Evolutionary conservation across 371 early-diverging fungal genomes (phyloP).

Genomic region (Mortierella polycephala): DNA sequence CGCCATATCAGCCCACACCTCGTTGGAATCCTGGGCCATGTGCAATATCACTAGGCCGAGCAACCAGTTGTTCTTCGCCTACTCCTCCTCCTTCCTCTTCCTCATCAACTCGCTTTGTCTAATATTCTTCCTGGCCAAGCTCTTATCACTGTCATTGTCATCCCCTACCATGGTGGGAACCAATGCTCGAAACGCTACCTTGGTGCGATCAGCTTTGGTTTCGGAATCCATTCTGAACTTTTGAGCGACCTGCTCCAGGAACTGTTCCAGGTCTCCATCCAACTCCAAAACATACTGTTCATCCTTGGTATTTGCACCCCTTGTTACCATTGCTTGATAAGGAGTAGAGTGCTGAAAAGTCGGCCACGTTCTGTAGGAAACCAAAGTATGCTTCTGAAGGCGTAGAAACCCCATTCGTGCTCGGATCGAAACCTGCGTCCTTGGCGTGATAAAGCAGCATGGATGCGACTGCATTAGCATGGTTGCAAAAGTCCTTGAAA

Average conservation of each 20-base stretch:
- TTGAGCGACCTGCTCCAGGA: conserved; percentile 16
- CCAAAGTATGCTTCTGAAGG: conserved; percentile 10
- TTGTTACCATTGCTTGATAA: no score
- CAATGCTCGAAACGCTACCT: background rate
- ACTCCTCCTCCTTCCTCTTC: no score
- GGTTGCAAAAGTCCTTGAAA: conserved; percentile 13
- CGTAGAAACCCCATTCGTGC: background rate
- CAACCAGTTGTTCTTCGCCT: conserved; percentile 12
- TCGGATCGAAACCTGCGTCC: conserved; percentile 2
- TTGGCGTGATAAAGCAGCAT: conserved; percentile 12
- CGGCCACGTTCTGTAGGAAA: conserved; percentile 2
- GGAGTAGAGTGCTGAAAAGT: conserved; percentile 9
- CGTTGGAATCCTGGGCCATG: background rate
- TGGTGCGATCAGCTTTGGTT: background rate
- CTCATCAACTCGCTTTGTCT: no score
- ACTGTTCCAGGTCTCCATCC: conserved; percentile 5
- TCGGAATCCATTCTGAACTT: background rate
- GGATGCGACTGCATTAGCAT: conserved; percentile 24
- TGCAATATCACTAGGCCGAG: conserved; percentile 14
- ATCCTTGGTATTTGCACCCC: conserved; percentile 7
- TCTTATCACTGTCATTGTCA: background rate
- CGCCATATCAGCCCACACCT: conserved; percentile 8
- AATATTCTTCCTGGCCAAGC: no score
- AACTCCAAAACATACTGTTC: background rate
- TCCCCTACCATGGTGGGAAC: conserved; percentile 7